A percentile compares a stretch with the other conserved stretches of the same genome.
These are phyloP conservation scores for Saturnispora quitensis DNA, from an alignment of 805 yeast genomes.

Conservation along the genomic window DNA sequence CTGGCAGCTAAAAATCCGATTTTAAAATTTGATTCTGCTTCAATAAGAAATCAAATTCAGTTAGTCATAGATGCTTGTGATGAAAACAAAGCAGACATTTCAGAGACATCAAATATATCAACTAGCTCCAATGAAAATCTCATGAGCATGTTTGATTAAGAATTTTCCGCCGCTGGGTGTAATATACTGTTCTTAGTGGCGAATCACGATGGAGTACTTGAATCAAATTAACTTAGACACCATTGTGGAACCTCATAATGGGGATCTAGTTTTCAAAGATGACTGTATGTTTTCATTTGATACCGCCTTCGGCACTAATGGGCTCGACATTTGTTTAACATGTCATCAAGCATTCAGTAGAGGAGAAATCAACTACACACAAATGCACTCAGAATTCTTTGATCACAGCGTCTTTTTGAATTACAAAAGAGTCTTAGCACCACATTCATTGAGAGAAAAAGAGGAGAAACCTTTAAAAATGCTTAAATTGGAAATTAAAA, in stretches of 20 bases:
- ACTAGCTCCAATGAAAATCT: not conserved
- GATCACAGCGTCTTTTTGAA: slow-evolving; percentile 54
- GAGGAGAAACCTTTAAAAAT: slow-evolving; percentile 35
- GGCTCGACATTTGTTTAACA: slow-evolving; percentile 66
- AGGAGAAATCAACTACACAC: slow-evolving; percentile 39
- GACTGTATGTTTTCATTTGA: slow-evolving; percentile 86
- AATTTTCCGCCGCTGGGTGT: not conserved
- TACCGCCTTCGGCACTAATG: slow-evolving; percentile 44
- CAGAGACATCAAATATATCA: not conserved
- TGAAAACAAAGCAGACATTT: not conserved
- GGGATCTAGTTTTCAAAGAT: slow-evolving; percentile 59
- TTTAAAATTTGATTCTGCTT: not conserved
- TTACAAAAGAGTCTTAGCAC: slow-evolving; percentile 43
- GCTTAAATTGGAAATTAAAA: slow-evolving; percentile 59
- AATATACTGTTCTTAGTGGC: not conserved
- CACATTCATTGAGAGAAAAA: slow-evolving; percentile 22
- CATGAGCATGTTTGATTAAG: slow-evolving; percentile 6
- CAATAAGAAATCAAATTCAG: not conserved
- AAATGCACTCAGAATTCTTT: slow-evolving; percentile 42
- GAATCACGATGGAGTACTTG: slow-evolving; percentile 14
- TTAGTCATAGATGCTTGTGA: not conserved
- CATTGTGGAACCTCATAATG: slow-evolving; percentile 21
- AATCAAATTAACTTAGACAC: slow-evolving; percentile 10
- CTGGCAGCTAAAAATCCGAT: not conserved
- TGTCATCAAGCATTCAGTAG: slow-evolving; percentile 68